A percentile compares a stretch with the other conserved stretches of the same genome.
Evolutionary conservation across 805 yeast species (phyloP).

Genomic region (Spathaspora arborariae): DNA sequence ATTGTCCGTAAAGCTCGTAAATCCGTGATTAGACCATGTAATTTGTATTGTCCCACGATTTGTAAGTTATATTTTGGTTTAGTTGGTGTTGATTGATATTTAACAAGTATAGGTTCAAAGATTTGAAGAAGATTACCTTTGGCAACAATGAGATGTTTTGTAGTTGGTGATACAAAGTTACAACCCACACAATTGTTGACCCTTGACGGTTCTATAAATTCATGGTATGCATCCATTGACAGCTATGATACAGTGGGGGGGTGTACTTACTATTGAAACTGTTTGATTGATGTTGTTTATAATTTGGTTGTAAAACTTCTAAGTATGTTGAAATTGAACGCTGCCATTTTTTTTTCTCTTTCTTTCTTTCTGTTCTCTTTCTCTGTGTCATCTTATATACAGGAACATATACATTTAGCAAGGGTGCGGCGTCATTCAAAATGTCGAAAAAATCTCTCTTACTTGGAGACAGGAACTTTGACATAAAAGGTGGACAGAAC

Average conservation of each 20-base stretch:
- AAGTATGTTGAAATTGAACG: background rate
- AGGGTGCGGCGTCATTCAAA: background rate
- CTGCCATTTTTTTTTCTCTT: no score
- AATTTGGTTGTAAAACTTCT: background rate
- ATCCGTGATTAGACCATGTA: conserved; percentile 68
- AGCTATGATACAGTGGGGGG: no score
- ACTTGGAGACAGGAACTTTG: background rate
- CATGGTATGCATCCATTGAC: conserved; percentile 75
- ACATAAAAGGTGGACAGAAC: background rate
- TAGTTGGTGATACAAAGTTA: conserved; percentile 41
- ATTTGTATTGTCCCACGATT: conserved; percentile 56
- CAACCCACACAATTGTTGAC: conserved; percentile 60
- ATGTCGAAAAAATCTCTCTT: background rate
- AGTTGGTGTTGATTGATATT: conserved; percentile 12
- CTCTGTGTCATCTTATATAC: background rate
- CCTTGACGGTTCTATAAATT: conserved; percentile 71
- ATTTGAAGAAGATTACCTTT: conserved; percentile 69
- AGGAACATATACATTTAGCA: background rate
- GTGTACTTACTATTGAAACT: no score
- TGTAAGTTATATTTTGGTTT: conserved; percentile 25
- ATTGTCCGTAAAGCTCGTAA: conserved; percentile 47
- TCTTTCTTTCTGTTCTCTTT: background rate
- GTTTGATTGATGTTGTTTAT: background rate
- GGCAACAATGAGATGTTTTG: conserved; percentile 60
- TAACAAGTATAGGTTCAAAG: conserved; percentile 38